These are phyloP conservation scores for Pharnaceum exiguum DNA, from an alignment of 148 eudicot species.

Conservation along the genomic window DNA sequence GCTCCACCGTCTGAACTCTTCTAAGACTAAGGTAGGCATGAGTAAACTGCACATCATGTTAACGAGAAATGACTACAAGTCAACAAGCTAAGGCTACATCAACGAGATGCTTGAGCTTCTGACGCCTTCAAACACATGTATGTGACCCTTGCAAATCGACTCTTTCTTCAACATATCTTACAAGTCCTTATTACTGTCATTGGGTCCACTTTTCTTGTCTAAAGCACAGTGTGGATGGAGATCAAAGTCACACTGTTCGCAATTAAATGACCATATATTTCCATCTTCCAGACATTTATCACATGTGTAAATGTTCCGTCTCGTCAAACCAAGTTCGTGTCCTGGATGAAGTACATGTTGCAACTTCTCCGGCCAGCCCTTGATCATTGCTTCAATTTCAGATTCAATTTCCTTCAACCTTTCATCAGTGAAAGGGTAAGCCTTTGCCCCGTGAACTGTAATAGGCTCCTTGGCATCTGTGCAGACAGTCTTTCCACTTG, in stretches of 20 bases:
- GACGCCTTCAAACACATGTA: constrained; percentile 29
- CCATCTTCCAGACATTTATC: constrained; percentile 55
- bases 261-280: constrained; percentile 43
- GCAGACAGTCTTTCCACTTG: constrained; percentile 44
- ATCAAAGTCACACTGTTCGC: constrained; percentile 55
- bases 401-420: constrained; percentile 50
- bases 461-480: constrained; percentile 53
- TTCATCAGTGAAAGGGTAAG: constrained; percentile 62
- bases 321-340: constrained; percentile 50
- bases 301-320: constrained; percentile 32
- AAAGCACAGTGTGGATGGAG: constrained; percentile 75
- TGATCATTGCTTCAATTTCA: constrained; percentile 40
- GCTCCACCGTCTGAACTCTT: no score
- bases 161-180: constrained; percentile 25
- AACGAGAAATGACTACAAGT: background rate
- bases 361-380: constrained; percentile 55
- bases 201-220: constrained; percentile 19
- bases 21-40: no score
- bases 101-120: background rate
- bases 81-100: no score
- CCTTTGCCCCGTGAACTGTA: constrained; percentile 43
- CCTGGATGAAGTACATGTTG: constrained; percentile 37
- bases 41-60: background rate
- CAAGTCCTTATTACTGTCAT: constrained; percentile 14
- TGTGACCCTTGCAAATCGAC: constrained; percentile 58